A percentile compares a stretch with the other conserved stretches of the same genome.
These are phyloP conservation scores for Barbarea vulgaris DNA, from an alignment of 345 rosid species.

Conservation along the genomic window DNA sequence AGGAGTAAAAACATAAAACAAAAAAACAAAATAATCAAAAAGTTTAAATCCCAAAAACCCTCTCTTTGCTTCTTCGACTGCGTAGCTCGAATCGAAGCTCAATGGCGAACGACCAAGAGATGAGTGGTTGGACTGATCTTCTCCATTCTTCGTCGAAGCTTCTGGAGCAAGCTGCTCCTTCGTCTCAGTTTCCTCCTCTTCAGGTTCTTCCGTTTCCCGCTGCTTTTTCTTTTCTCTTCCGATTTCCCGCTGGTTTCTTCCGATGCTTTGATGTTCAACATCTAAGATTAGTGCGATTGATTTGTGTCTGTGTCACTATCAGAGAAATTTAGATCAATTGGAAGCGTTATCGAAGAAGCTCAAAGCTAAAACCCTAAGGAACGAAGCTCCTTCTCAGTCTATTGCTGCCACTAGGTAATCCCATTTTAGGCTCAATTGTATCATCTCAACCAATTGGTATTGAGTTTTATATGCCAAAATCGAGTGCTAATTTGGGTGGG, in stretches of 20 bases:
- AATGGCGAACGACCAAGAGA: constrained; percentile 84
- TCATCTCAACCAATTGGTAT: background rate
- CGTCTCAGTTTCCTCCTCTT: constrained; percentile 98
- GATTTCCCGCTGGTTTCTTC: constrained; percentile 11
- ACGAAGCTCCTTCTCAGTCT: constrained; percentile 94
- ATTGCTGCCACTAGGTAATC: constrained; percentile 90
- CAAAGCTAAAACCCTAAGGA: constrained; percentile 82
- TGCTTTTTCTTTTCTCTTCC: constrained; percentile 1
- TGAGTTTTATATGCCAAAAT: background rate
- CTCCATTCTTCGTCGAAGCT: constrained; percentile 93
- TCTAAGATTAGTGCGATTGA: background rate
- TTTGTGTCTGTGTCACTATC: constrained; percentile 24
- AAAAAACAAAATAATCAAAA: background rate
- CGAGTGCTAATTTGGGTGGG: background rate
- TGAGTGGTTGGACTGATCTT: constrained; percentile 91
- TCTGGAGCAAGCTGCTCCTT: constrained; percentile 96
- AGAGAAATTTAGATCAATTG: constrained; percentile 95
- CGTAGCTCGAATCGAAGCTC: constrained; percentile 27
- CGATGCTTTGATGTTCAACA: background rate
- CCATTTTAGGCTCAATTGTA: background rate
- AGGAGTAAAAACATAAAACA: background rate
- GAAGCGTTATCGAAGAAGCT: constrained; percentile 97
- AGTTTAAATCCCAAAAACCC: constrained; percentile 34
- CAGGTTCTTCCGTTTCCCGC: constrained; percentile 58
- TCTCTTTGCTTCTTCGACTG: constrained; percentile 24